Conservation (phyloP, 2,329 filamentous ascomycete genomes). For the Fusarium fracticaudum region DNA sequence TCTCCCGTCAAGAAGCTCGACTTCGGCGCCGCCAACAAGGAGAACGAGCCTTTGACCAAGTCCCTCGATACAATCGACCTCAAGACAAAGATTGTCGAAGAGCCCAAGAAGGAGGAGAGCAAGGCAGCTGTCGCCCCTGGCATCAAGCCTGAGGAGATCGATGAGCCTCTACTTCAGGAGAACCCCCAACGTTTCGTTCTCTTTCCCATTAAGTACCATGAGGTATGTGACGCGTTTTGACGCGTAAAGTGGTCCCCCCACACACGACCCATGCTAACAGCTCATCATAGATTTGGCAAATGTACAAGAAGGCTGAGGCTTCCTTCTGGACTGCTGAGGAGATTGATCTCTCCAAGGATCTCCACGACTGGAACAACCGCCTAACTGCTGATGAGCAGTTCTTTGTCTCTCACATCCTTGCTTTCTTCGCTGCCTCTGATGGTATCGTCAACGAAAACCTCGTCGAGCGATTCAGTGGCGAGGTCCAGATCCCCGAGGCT, state of each 20-base stretch:
- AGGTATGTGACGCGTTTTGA: slow-evolving; percentile 76
- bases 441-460: slow-evolving; percentile 99
- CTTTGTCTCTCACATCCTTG: slow-evolving; percentile 98
- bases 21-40: slow-evolving; percentile 80
- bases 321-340: slow-evolving; percentile 99
- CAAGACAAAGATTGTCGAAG: slow-evolving; percentile 67
- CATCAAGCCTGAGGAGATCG: slow-evolving; percentile 75
- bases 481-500: slow-evolving; percentile 97
- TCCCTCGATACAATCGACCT: slow-evolving; percentile 66
- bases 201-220: slow-evolving; percentile 99
- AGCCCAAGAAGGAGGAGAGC: slow-evolving; percentile 47
- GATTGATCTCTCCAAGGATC: slow-evolving; percentile 98
- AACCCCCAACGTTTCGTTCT: slow-evolving; percentile 97
- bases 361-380: slow-evolving; percentile 99
- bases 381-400: slow-evolving; percentile 97
- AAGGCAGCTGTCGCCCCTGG: slow-evolving; percentile 57
- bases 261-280: slow-evolving; percentile 50
- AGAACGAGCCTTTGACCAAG: slow-evolving; percentile 72
- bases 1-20: slow-evolving; percentile 91
- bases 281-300: slow-evolving; percentile 88
- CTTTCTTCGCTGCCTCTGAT: slow-evolving; percentile 98
- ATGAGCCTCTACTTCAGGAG: slow-evolving; percentile 93
- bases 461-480: slow-evolving; percentile 94
- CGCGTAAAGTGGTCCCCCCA: slow-evolving; percentile 72
- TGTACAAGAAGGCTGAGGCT: slow-evolving; percentile 99